Base-by-base conservation (phyloP, 768 basidiomycete genomes). In the Rhodotorula babjevae region DNA sequence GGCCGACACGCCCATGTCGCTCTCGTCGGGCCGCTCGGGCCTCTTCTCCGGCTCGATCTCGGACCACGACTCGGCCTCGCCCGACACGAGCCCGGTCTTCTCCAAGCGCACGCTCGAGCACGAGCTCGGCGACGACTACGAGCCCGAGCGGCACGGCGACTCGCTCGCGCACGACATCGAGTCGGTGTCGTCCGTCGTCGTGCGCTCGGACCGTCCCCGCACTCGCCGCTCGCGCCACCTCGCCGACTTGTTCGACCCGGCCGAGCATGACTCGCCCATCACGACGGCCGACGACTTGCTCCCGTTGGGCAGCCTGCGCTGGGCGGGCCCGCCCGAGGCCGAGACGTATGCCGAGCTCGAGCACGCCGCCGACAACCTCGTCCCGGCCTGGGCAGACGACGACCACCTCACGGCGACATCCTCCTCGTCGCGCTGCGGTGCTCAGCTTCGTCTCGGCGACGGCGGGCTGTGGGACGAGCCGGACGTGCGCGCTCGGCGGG, bases 381-480 rank as follows among this genome's bases (percentile, higher is more conserved):
- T 53, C 2, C 68, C 68, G 21, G 62, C 47, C 1, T 69, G 68
- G 68, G 62, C 55, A 11, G 67, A 55, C n/a, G 53, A 55, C 53
- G 53, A 55, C n/a, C 8, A 29, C n/a, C 14, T 55, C 53, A 18
- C 53, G 3, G 14, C 53, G n/a, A 27, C 10, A 8, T 29, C 53
- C 27, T n/a, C 9, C 8, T 52, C 50, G 25, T 11, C 50, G 11
- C 6, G 25, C 12, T 25, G 11, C 47, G 47, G 47, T 46, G 47
- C 6, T 2, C 23, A 14, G 23, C 50, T 6, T 7, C 50, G 50
- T 25, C 50, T 52, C 9, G 50, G 50, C 50, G 50, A 11, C 25
- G 50, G 5, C 50, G 7, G 23, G 23, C 23, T 23, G 25, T 52
- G 50, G 50, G 50, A 27, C 50, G 50, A 52, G 50, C 23, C 50